Evolutionary conservation across 768 basidiomycete genomes (phyloP).

Genomic region (Suillus decipiens): DNA sequence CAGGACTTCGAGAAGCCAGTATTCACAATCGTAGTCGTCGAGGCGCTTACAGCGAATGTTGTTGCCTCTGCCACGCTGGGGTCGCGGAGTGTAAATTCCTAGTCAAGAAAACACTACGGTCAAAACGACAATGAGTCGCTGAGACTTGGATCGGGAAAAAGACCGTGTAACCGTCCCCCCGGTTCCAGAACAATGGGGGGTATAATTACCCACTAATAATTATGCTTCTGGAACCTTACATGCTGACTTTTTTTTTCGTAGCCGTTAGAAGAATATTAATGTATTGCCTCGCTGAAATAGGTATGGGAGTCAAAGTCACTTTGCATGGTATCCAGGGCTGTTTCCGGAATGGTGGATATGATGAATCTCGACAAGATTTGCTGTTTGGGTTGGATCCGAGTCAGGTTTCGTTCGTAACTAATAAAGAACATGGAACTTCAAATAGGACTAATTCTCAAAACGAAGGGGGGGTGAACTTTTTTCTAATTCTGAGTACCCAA

Average conservation of each 20-base stretch:
- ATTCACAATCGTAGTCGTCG: neutral
- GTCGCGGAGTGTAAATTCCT: constrained; percentile 34
- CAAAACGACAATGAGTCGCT: constrained; percentile 2
- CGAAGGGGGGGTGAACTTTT: constrained; percentile 26
- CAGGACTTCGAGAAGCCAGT: neutral
- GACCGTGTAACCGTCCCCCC: neutral
- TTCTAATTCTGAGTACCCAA: constrained; percentile 13
- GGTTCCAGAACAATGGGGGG: neutral
- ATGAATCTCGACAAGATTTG: constrained; percentile 24
- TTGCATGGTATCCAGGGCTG: constrained; percentile 23
- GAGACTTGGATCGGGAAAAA: neutral
- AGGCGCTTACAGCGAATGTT: neutral
- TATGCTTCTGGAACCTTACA: neutral
- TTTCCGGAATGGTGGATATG: constrained; percentile 22
- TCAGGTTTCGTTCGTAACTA: constrained; percentile 20
- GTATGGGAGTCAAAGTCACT: neutral
- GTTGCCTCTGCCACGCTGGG: constrained; percentile 24
- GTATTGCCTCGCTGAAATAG: constrained; percentile 3
- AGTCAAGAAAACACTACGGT: neutral
- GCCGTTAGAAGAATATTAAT: constrained; percentile 5
- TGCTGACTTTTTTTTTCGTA: neutral
- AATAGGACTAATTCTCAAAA: constrained; percentile 32
- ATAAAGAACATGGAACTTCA: constrained; percentile 29
- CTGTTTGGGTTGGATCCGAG: constrained; percentile 31
- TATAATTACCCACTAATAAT: constrained; percentile 5